Evolutionary conservation across 371 early-diverging fungal species (phyloP).

Genomic region (Saksenaea oblongispora): DNA sequence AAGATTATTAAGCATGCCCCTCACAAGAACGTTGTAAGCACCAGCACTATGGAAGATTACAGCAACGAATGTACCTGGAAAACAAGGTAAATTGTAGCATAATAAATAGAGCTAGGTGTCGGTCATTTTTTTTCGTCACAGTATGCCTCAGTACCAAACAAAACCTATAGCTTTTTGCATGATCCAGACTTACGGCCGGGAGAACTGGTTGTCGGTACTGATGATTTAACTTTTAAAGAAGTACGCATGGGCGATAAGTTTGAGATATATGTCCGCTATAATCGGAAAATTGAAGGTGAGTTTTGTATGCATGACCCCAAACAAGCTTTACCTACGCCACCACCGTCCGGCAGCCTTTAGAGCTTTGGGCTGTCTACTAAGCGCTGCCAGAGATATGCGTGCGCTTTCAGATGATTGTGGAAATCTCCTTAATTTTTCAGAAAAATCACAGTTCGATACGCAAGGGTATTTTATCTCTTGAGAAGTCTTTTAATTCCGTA

Average conservation of each 20-base stretch:
- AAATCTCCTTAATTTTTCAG: slow-evolving; percentile 53
- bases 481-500: not conserved
- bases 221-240: slow-evolving; percentile 36
- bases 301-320: not conserved
- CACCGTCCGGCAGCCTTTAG: slow-evolving; percentile 64
- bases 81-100: slow-evolving; percentile 42
- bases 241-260: slow-evolving; percentile 33
- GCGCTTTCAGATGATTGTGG: slow-evolving; percentile 38
- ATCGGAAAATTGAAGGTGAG: slow-evolving; percentile 66
- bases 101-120: not conserved
- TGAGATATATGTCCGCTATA: slow-evolving; percentile 60
- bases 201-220: slow-evolving; percentile 44
- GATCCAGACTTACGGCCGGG: slow-evolving; percentile 44
- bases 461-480: slow-evolving; percentile 46
- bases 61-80: slow-evolving; percentile 54
- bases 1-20: slow-evolving; percentile 59
- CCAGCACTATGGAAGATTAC: slow-evolving; percentile 48
- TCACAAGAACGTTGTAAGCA: slow-evolving; percentile 51
- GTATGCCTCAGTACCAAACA: not conserved
- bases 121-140: not conserved
- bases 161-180: slow-evolving; percentile 47
- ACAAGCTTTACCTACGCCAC: not conserved
- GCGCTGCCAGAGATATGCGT: slow-evolving; percentile 52
- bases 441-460: slow-evolving; percentile 72
- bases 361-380: slow-evolving; percentile 73